Base-by-base conservation (phyloP, 2,329 filamentous ascomycete species). In the Monascus ruber region DNA sequence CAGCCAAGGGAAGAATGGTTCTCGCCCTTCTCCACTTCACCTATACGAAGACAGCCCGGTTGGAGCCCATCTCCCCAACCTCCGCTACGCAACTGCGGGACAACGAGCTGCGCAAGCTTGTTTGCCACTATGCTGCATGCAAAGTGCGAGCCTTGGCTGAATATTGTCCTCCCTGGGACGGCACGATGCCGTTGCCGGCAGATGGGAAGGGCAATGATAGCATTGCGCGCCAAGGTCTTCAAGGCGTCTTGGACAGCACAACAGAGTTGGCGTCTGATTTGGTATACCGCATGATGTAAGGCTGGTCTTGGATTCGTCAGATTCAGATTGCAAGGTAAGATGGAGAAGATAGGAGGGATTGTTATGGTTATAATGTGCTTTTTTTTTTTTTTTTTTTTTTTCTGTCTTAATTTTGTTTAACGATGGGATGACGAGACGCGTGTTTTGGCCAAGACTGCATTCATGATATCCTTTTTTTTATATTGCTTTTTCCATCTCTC, bases 191-290 rank as follows among this genome's bases (percentile, higher is more conserved):
- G 25, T 45, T 43, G 24, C 45, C 48, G 9, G 43, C 49, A 36
- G 54, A 56, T 44, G 34, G 32, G 5, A 42, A 36, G 24, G 40
- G 41, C 26, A 41, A 47, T 7, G 31, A 10, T 7, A 1, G 24
- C 17, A 7, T 10, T 11, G 11, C 36, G 43, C 27, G 40, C 17
- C 53, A 46, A 31, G 60, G 57, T 26, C 52, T 65, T 42, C 54
- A 59, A 17, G 53, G 55, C 4, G 46, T 65, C 36, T 36, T 65
- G 37, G 62, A 65, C 39, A 47, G 48, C 33, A 58, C 56, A 28
- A 56, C 60, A 1, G 62, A 65, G 45, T 47, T 65, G 49, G 62
- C 60, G 24, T 63, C 60, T 28, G 62, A 64, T 49, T 49, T 65
- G 46, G 58, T 65, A 26, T 65, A 61, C 43, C 57, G 60, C 25